These are phyloP conservation scores for Angomonas desouzai DNA, from an alignment of 208 protist genomes.

Conservation along the genomic window DNA sequence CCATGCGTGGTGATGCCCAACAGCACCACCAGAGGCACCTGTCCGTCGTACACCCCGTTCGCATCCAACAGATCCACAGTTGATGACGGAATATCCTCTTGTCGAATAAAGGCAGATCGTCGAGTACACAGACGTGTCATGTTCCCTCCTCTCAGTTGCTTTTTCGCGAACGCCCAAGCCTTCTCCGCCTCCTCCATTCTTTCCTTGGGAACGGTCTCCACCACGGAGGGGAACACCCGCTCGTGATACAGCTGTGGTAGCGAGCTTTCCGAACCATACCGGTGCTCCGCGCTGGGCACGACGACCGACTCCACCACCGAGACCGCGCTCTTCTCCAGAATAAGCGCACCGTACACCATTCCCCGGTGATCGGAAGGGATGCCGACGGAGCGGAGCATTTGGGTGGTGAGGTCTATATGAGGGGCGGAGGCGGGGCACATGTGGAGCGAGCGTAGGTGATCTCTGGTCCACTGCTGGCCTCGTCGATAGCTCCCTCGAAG, in stretches of 20 bases:
- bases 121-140: no score
- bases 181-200: constrained; percentile 14
- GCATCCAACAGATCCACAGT: neutral
- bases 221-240: constrained; percentile 55
- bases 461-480: neutral
- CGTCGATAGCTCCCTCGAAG: constrained; percentile 35
- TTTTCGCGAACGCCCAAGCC: constrained; percentile 29
- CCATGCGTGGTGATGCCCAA: constrained; percentile 53
- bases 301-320: constrained; percentile 63
- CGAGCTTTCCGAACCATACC: constrained; percentile 33
- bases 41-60: constrained; percentile 31
- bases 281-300: constrained; percentile 26
- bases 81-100: neutral
- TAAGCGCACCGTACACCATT: constrained; percentile 73
- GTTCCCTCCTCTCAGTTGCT: constrained; percentile 8
- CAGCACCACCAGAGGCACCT: constrained; percentile 41
- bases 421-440: constrained; percentile 11
- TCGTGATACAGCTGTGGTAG: constrained; percentile 23
- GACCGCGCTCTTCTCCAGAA: constrained; percentile 42
- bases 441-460: neutral
- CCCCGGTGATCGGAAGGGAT: constrained; percentile 62
- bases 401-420: constrained; percentile 62
- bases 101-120: constrained; percentile 7
- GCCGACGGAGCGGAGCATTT: constrained; percentile 63
- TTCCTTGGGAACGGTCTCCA: constrained; percentile 35